Conservation (phyloP, 495 filamentous ascomycete species). For the Lindgomyces ingoldianus region DNA sequence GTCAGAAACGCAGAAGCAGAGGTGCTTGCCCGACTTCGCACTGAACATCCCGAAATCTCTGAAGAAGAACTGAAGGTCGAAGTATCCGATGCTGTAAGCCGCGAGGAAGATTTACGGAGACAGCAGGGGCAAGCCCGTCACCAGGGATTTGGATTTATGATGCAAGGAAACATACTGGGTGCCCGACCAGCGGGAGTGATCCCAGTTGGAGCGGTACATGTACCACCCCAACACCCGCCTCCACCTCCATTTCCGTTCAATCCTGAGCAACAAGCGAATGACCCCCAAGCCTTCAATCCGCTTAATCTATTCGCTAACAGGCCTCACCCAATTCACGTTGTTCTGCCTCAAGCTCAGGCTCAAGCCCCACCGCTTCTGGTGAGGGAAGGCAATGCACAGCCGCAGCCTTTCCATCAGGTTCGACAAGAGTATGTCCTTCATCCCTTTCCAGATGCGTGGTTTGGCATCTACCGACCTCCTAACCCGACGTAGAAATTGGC, state of each 20-base stretch:
- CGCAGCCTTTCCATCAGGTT: background rate
- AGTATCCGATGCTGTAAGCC: slow-evolving; percentile 58
- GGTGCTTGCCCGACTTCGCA: slow-evolving; percentile 57
- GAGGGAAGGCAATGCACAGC: background rate
- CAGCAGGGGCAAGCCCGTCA: background rate
- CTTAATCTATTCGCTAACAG: no score
- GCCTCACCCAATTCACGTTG: no score
- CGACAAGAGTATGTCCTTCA: background rate
- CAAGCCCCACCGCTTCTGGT: background rate
- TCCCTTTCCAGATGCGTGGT: background rate
- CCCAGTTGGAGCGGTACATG: no score
- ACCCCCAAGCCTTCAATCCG: no score
- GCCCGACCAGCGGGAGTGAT: no score
- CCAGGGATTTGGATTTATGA: slow-evolving; percentile 11
- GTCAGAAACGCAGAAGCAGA: slow-evolving; percentile 64
- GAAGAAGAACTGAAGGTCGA: slow-evolving; percentile 60
- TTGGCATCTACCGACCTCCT: background rate
- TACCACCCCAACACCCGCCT: background rate
- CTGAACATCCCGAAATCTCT: slow-evolving; percentile 61
- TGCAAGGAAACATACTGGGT: slow-evolving; percentile 6
- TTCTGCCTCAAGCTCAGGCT: background rate
- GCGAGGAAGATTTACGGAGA: slow-evolving; percentile 39
- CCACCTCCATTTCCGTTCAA: no score
- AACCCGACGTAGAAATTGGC: background rate
- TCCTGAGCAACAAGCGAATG: no score